Base-by-base conservation (phyloP, 352 stramenopile species). In the Phytopythium boreale region DNA sequence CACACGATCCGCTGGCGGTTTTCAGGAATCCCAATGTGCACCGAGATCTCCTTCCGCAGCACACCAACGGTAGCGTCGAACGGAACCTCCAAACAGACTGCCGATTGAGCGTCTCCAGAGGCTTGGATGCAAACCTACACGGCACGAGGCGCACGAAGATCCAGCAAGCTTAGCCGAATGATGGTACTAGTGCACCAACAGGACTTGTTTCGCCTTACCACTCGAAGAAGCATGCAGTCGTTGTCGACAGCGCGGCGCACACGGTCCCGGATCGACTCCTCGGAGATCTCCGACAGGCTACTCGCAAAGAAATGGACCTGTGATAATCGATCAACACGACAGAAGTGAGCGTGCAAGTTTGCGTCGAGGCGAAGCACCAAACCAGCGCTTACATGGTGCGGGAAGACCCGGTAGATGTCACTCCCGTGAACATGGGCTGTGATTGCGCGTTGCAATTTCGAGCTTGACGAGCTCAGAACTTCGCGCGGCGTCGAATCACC, bases 231-330 rank as follows among this genome's bases (percentile, higher is more conserved):
- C 83, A 96, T 92, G 66, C 81, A 92, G 61, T 96, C 88, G 53
- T 90, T 94, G 56, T 96, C 88, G 44, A 96, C 79, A 36, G 88
- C 84, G 46, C 88, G 72, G 10, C 88, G 79, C 24, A 96, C 87
- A 10, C 88, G 84, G 41, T 96, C 88, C 19, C 88, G 82, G 62
- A 96, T 91, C 1, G 77, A 79, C 74, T 96, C 88, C 77, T 95
- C 88, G 0, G 84, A 83, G 51, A 96, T 91, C 62, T 96, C 88
- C 5, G 75, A 77, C 41, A 89, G 47, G 20, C 71, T 85, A 43
- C 82, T 93, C 0, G 87, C 88, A 65, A 88, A 95, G 65, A 96
- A 94, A 59, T 96, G 88, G 20, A 96, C 85, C 86, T 96, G n/a
- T 8, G 9, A 7, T 2, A 47, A 5, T 56, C 22, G 17, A 52